Evolutionary conservation across 768 basidiomycete species (phyloP).

Genomic region (Boletales sp.): DNA sequence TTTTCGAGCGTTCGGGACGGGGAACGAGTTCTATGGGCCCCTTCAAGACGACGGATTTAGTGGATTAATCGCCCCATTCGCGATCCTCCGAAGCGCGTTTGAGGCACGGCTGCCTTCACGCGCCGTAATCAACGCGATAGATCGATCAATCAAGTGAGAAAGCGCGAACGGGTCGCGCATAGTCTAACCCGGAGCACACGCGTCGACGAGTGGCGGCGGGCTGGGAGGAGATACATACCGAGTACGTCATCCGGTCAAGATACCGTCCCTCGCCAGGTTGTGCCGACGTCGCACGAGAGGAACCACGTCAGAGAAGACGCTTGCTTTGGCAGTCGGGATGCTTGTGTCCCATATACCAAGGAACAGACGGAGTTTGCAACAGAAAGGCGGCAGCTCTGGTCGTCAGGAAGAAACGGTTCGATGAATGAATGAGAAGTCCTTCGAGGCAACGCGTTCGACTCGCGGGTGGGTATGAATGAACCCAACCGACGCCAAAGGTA

Average conservation of each 20-base stretch:
- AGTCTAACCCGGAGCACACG: background rate
- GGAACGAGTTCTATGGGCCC: background rate
- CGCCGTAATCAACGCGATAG: conserved; percentile 6
- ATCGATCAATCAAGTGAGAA: conserved; percentile 6
- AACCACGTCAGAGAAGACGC: conserved; percentile 7
- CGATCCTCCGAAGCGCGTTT: background rate
- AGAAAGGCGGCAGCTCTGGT: background rate
- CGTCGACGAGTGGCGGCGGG: background rate
- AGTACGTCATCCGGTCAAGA: conserved; percentile 18
- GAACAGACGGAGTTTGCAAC: background rate
- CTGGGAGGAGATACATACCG: conserved; percentile 3
- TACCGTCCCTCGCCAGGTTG: background rate
- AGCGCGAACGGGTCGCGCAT: background rate
- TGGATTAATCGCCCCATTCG: conserved; percentile 1
- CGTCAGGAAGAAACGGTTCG: background rate
- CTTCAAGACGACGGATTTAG: conserved; percentile 10
- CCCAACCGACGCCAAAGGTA: background rate
- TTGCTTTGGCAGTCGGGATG: conserved; percentile 15
- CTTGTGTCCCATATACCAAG: conserved; percentile 1
- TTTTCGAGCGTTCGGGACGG: conserved; percentile 6
- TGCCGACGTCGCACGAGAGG: conserved; percentile 4
- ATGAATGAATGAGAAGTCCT: background rate
- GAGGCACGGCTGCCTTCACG: background rate
- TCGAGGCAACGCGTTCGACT: no score
- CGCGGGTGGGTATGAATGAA: no score